These are phyloP conservation scores for Ogataea chonburiensis DNA, from an alignment of 805 yeast genomes.

Conservation along the genomic window DNA sequence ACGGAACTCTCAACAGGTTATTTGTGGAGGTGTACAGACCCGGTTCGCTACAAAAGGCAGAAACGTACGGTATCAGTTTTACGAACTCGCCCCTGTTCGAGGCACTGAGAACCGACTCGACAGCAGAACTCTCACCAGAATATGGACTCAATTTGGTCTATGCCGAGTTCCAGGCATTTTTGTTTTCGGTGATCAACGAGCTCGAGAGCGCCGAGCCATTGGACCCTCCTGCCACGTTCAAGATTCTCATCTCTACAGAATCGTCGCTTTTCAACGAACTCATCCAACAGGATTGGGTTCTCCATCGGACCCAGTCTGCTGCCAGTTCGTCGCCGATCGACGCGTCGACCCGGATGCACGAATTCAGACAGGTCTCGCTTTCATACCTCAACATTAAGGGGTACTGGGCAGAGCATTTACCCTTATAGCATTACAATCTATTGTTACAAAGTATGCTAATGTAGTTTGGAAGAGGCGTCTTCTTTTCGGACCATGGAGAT, in stretches of 20 bases:
- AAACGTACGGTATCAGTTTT: conserved; percentile 31
- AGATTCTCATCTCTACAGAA: conserved; percentile 25
- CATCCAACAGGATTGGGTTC: conserved; percentile 26
- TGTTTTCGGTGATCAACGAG: conserved; percentile 28
- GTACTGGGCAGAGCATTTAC: conserved; percentile 20
- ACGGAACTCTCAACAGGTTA: conserved; percentile 26
- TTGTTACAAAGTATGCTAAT: conserved; percentile 15
- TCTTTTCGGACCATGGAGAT: conserved; percentile 18
- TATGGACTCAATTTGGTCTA: conserved; percentile 17
- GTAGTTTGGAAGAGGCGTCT: conserved; percentile 22
- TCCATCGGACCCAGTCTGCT: conserved; percentile 16
- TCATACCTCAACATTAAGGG: conserved; percentile 30
- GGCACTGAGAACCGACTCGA: conserved; percentile 12
- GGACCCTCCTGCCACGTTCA: conserved; percentile 21
- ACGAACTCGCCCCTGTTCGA: conserved; percentile 30
- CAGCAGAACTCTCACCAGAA: conserved; percentile 11
- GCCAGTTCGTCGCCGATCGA: conserved; percentile 12
- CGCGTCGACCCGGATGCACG: conserved; percentile 17
- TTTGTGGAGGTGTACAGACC: conserved; percentile 24
- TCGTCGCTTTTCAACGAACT: conserved; percentile 17
- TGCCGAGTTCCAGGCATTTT: conserved; percentile 28
- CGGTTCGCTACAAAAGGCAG: conserved; percentile 7
- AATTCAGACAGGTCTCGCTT: conserved; percentile 26
- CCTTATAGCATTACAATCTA: conserved; percentile 8
- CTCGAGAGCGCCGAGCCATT: conserved; percentile 18